These are phyloP conservation scores for Boletus subparvulus DNA, from an alignment of 768 basidiomycete species.

Conservation along the genomic window DNA sequence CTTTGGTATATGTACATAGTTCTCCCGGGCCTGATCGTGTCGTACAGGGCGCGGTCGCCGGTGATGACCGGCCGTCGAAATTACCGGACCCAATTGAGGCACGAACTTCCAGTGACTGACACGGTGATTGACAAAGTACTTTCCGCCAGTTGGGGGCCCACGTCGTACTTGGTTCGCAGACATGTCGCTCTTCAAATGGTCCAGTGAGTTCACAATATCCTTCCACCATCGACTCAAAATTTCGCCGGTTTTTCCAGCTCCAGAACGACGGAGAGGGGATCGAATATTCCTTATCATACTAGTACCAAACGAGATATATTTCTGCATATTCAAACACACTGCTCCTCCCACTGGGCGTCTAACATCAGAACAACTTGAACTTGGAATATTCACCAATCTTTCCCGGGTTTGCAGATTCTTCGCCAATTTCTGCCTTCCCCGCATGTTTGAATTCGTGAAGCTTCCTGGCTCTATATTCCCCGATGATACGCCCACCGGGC, in stretches of 20 bases:
- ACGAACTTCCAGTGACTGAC: too few relatives aligned
- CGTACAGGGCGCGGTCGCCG: too few relatives aligned
- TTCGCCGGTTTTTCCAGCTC: constrained; percentile 19
- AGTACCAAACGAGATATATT: constrained; percentile 44
- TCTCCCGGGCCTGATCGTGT: too few relatives aligned
- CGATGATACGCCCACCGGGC: not conserved
- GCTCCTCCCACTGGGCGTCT: constrained; percentile 16
- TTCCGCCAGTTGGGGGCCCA: too few relatives aligned
- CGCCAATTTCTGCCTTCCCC: constrained; percentile 38
- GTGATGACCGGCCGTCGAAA: too few relatives aligned
- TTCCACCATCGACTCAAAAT: not conserved
- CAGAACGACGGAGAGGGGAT: constrained; percentile 17
- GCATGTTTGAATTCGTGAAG: constrained; percentile 38
- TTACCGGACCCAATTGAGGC: too few relatives aligned
- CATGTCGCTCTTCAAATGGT: constrained; percentile 9
- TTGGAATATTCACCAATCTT: constrained; percentile 23
- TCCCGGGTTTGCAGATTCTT: constrained; percentile 46
- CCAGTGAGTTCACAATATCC: not conserved
- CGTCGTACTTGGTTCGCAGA: too few relatives aligned
- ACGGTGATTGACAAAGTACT: too few relatives aligned
- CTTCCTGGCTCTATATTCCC: constrained; percentile 6
- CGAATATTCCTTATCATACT: constrained; percentile 26
- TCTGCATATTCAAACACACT: constrained; percentile 40
- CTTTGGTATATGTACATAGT: too few relatives aligned
- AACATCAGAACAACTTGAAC: constrained; percentile 8